Percentiles rank a stretch among this genome's conserved stretches.
Evolutionary conservation across 169 alveolate species (phyloP).

Genomic region (Cryptosporidium bovis): DNA sequence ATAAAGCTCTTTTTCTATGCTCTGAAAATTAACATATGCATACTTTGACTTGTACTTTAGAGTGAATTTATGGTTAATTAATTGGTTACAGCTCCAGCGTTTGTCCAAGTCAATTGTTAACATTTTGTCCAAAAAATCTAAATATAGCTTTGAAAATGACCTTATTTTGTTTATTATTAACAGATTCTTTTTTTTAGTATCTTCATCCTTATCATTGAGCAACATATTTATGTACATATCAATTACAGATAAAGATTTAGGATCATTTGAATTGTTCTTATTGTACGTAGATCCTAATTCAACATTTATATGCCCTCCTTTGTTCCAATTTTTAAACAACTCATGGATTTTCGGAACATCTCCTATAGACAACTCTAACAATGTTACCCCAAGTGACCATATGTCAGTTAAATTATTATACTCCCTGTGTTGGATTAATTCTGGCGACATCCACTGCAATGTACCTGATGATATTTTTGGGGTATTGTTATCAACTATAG

Average conservation of each 20-base stretch:
- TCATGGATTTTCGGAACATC: constrained; percentile 37
- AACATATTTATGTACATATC: no score
- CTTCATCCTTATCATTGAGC: no score
- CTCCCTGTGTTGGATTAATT: constrained; percentile 15
- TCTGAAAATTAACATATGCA: constrained; percentile 30
- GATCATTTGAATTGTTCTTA: no score
- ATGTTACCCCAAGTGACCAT: constrained; percentile 66
- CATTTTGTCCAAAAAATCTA: constrained; percentile 41
- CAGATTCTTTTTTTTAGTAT: not conserved
- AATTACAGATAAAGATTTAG: no score
- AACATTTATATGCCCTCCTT: not conserved
- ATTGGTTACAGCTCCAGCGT: constrained; percentile 7
- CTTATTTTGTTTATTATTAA: constrained; percentile 15
- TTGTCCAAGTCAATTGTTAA: constrained; percentile 7
- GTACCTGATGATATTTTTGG: constrained; percentile 70
- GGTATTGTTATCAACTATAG: constrained; percentile 1
- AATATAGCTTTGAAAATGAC: constrained; percentile 25
- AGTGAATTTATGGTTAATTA: constrained; percentile 32
- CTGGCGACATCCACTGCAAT: constrained; percentile 73
- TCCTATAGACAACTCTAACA: constrained; percentile 54
- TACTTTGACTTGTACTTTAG: not conserved
- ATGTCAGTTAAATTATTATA: constrained; percentile 46
- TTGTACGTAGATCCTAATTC: no score
- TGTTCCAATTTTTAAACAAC: not conserved
- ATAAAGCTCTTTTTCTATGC: constrained; percentile 58